Evolutionary conservation across 2,329 filamentous ascomycete species (phyloP), one percentile per base, ranked within the genome.

Genomic region (Gaeumannomyces tritici): DNA sequence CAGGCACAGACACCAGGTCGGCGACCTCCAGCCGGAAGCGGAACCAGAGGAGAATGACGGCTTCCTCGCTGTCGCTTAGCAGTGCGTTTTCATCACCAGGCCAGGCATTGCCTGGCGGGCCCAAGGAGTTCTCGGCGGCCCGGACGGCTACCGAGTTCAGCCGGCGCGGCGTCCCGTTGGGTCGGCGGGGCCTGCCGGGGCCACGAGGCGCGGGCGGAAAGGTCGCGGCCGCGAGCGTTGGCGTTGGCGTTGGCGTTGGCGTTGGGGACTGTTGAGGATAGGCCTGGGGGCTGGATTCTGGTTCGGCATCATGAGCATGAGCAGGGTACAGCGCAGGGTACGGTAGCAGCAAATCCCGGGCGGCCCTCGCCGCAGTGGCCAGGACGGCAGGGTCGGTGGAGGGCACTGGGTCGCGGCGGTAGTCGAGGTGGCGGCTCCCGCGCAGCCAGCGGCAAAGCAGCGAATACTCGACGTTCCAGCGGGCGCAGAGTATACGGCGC

Each of bases 21-120:
- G 57, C 57, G 9, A 58, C 57, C 11, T 58, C 57, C 15, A 58
- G 57, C 57, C 57, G 57, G 21, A 58, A 58, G 29, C 57, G 57
- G 57, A 58, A 58, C 57, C 57, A 58, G 9, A 13, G 29, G 24
- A 29, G 29, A 15, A 58, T 35, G 28, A 21, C 28, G 9, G 29
- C 57, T 21, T 58, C 57, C 57, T 58, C 57, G 57, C 57, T 58
- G 11, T 24, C 27, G 57, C 28, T 35, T 21, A 58, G 57, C 57
- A 58, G 57, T 21, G 57, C 29, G 8, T n/a, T 33, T 9, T 35
- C 13, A 29, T 58, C 57, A 21, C 57, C 57, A 2, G 57, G 24
- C 35, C 35, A 12, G 35, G 35, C 35, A 6, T 42, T 42, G 3
- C 35, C 35, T 1, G 18, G 13, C 4, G 35, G 35, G 35, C 35